phyloP scores from a whole-genome alignment of 2,329 filamentous ascomycete genomes.

The Fusarium torreyae region DNA sequence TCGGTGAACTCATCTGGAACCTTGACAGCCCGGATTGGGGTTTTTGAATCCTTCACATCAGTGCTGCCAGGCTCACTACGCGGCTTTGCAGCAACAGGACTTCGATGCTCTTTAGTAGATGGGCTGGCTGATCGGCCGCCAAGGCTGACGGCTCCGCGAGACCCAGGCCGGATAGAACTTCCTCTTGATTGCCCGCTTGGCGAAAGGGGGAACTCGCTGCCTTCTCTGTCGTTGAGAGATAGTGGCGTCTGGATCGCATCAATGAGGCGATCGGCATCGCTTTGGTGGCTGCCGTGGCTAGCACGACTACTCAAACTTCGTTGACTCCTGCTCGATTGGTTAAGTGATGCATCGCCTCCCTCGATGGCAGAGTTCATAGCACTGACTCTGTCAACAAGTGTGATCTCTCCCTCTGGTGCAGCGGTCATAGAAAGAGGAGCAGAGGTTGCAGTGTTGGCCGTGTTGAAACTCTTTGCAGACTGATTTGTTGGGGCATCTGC shows the following conservation, averaged over 20 bases:
- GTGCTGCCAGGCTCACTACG: slow-evolving; percentile 53
- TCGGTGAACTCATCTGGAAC: slow-evolving; percentile 64
- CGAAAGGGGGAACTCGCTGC: slow-evolving; percentile 50
- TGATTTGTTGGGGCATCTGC: slow-evolving; percentile 14
- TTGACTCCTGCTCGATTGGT: slow-evolving; percentile 43
- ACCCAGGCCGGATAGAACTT: slow-evolving; percentile 25
- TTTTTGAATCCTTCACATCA: slow-evolving; percentile 62
- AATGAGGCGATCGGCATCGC: slow-evolving; percentile 79
- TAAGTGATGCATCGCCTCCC: slow-evolving; percentile 19
- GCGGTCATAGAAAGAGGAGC: slow-evolving; percentile 48
- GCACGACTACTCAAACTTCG: slow-evolving; percentile 59
- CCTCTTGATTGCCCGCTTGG: slow-evolving; percentile 30
- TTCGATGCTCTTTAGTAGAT: slow-evolving; percentile 5
- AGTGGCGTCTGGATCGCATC: slow-evolving; percentile 78
- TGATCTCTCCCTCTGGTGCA: slow-evolving; percentile 67
- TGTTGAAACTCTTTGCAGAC: slow-evolving; percentile 28
- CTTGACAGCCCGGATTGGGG: slow-evolving; percentile 63
- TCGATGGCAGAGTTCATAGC: slow-evolving; percentile 29
- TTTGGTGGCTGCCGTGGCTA: slow-evolving; percentile 65
- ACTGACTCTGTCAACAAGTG: slow-evolving; percentile 69
- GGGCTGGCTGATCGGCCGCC: slow-evolving; percentile 36
- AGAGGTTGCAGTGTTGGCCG: slow-evolving; percentile 42
- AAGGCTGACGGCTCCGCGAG: slow-evolving; percentile 13
- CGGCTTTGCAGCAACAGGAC: slow-evolving; percentile 36
- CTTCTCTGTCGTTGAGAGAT: slow-evolving; percentile 56